Percentiles rank a stretch among this genome's conserved stretches.
Evolutionary conservation across 2,329 filamentous ascomycete species (phyloP).

Genomic region (Tolypocladium tropicale): DNA sequence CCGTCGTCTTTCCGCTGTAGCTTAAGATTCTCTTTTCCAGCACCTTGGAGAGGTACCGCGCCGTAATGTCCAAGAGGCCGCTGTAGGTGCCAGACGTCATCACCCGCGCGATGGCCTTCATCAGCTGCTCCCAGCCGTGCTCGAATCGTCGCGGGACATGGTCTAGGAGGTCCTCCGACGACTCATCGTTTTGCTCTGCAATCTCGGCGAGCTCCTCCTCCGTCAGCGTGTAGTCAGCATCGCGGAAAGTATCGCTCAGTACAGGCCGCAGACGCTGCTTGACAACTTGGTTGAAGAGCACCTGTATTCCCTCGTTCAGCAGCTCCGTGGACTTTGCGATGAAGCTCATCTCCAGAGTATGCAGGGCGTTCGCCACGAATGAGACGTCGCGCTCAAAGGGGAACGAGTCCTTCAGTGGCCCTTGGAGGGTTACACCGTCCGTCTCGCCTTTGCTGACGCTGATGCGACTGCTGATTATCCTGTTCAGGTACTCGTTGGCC

Average conservation of each 20-base stretch:
- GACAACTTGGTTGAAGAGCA: slow-evolving; percentile 79
- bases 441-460: slow-evolving; percentile 27
- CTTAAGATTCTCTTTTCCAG: slow-evolving; percentile 83
- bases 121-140: slow-evolving; percentile 74
- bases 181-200: slow-evolving; percentile 41
- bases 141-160: slow-evolving; percentile 73
- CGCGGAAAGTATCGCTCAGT: slow-evolving; percentile 79
- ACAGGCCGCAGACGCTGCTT: slow-evolving; percentile 77
- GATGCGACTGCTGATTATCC: slow-evolving; percentile 68
- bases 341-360: slow-evolving; percentile 61
- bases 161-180: slow-evolving; percentile 47
- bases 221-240: slow-evolving; percentile 71
- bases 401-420: slow-evolving; percentile 54
- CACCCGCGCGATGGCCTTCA: slow-evolving; percentile 74
- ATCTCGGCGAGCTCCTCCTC: slow-evolving; percentile 50
- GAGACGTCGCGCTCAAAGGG: slow-evolving; percentile 68
- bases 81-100: slow-evolving; percentile 70
- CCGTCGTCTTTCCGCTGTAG: slow-evolving; percentile 69
- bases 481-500: slow-evolving; percentile 78
- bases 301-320: slow-evolving; percentile 71
- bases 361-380: slow-evolving; percentile 59
- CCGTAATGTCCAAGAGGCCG: slow-evolving; percentile 62
- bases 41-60: slow-evolving; percentile 63
- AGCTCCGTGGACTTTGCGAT: slow-evolving; percentile 71
- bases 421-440: slow-evolving; percentile 24